phyloP scores from a whole-genome alignment of 306 rosid species.

The Ammopiptanthus mongolicus region DNA sequence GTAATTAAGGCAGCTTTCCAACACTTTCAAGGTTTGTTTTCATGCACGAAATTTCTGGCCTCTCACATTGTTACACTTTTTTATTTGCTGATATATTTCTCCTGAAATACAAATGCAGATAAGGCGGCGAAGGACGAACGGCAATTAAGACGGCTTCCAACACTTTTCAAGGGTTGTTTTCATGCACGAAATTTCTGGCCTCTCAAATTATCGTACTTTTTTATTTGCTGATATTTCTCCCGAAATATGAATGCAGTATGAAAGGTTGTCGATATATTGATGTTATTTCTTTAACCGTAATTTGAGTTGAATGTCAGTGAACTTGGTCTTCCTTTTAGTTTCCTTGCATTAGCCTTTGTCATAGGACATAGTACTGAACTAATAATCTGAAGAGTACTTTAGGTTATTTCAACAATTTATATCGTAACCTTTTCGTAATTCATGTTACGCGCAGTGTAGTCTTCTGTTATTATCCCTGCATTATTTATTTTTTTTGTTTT shows the following conservation, averaged over 20 bases:
- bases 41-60: too few species aligned
- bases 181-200: too few species aligned
- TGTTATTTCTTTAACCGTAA: not conserved
- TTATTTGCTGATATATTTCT: too few species aligned
- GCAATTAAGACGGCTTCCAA: too few species aligned
- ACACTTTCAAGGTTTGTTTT: too few species aligned
- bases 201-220: not conserved
- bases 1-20: too few species aligned
- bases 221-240: not conserved
- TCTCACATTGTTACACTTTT: too few species aligned
- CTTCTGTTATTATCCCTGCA: not conserved
- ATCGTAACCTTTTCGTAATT: not conserved
- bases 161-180: too few species aligned
- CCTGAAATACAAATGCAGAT: too few species aligned
- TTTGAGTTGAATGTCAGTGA: constrained; percentile 92
- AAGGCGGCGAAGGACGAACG: too few species aligned
- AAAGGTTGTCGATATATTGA: not conserved
- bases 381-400: not conserved
- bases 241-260: not conserved
- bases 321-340: not conserved
- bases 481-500: not conserved
- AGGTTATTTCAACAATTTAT: too few species aligned
- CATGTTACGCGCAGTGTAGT: too few species aligned
- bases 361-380: not conserved
- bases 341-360: not conserved